These are phyloP conservation scores for Leccinum disarticulatum DNA, from an alignment of 768 basidiomycete genomes.

Conservation along the genomic window DNA sequence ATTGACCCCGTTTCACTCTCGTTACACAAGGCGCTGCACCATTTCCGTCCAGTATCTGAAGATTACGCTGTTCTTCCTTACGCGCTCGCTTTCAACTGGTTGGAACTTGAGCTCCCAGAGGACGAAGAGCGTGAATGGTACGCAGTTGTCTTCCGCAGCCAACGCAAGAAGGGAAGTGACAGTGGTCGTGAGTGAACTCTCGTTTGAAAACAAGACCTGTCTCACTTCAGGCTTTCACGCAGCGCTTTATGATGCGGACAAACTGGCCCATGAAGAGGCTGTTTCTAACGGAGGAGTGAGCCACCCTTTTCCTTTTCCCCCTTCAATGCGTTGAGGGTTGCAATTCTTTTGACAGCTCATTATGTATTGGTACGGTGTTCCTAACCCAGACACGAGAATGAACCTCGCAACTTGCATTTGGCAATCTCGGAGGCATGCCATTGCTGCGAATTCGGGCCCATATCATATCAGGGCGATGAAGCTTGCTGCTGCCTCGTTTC, in stretches of 20 bases:
- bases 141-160: constrained; percentile 85
- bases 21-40: constrained; percentile 81
- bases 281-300: constrained; percentile 81
- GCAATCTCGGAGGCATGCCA: constrained; percentile 84
- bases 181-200: constrained; percentile 50
- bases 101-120: constrained; percentile 59
- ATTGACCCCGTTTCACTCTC: constrained; percentile 85
- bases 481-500: constrained; percentile 75
- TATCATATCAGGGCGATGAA: constrained; percentile 82
- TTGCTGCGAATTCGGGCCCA: constrained; percentile 75
- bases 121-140: constrained; percentile 88
- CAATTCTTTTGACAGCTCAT: constrained; percentile 51
- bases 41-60: constrained; percentile 58
- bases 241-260: constrained; percentile 88
- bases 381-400: constrained; percentile 68
- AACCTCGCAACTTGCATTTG: constrained; percentile 97
- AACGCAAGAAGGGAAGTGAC: constrained; percentile 69
- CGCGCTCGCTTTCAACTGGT: constrained; percentile 86
- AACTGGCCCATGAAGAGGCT: constrained; percentile 89
- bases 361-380: constrained; percentile 93
- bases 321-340: constrained; percentile 5
- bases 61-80: constrained; percentile 70
- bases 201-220: background rate
- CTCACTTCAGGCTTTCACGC: constrained; percentile 7
- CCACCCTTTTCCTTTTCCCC: constrained; percentile 8